phyloP scores from a whole-genome alignment of 768 basidiomycete species.

The Amanita pseudoporphyria region DNA sequence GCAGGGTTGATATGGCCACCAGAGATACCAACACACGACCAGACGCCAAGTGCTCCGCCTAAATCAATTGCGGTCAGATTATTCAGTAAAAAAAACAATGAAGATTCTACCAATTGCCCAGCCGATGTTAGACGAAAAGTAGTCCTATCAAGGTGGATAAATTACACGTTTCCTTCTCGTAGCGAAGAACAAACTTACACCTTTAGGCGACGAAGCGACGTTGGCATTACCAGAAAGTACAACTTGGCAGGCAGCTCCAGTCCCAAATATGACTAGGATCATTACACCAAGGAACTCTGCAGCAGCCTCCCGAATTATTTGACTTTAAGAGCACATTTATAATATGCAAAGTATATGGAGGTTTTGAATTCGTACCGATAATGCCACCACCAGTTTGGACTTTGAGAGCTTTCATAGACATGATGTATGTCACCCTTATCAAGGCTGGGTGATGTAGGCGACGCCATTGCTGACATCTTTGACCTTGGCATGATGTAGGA shows the following conservation, averaged over 20 bases:
- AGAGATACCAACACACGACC: constrained; percentile 37
- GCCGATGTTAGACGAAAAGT: constrained; percentile 31
- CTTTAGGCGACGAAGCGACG: constrained; percentile 33
- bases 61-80: not conserved
- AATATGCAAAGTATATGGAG: not conserved
- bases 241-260: constrained; percentile 39
- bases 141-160: constrained; percentile 20
- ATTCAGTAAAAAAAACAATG: not conserved
- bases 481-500: not conserved
- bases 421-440: not conserved
- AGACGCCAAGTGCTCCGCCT: constrained; percentile 39
- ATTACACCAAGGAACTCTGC: constrained; percentile 48
- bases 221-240: constrained; percentile 29
- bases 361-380: constrained; percentile 15
- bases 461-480: not conserved
- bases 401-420: not conserved
- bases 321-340: constrained; percentile 6
- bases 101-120: constrained; percentile 33
- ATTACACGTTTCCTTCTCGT: not conserved
- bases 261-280: constrained; percentile 44
- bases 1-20: constrained; percentile 39
- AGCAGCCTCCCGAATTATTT: constrained; percentile 26
- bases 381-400: constrained; percentile 19
- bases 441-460: not conserved
- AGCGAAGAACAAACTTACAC: constrained; percentile 25